Conservation (phyloP, 2,329 filamentous ascomycete genomes). For the Neofusicoccum umdonicola region DNA sequence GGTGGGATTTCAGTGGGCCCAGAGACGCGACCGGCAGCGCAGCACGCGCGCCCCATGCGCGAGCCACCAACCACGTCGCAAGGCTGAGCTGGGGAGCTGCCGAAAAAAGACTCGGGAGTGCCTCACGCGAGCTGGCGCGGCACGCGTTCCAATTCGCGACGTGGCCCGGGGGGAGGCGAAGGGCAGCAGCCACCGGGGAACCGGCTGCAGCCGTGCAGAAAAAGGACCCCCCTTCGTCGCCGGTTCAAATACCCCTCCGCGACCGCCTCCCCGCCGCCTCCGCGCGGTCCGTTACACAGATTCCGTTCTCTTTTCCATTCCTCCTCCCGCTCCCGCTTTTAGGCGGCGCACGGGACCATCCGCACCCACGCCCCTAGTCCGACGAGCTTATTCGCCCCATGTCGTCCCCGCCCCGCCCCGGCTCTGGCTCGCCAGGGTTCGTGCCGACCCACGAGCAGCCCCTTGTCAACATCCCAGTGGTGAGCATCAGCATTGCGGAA, state of each 20-base stretch:
- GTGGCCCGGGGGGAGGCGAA: neutral
- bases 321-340: neutral
- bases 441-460: neutral
- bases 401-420: slow-evolving; percentile 2
- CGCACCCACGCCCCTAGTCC: neutral
- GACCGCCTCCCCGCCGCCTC: neutral
- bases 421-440: neutral
- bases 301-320: too few relatives aligned
- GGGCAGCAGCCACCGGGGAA: neutral
- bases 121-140: neutral
- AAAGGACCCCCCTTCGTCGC: neutral
- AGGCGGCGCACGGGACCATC: neutral
- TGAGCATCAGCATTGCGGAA: neutral
- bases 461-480: slow-evolving; percentile 1
- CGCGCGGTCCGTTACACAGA: neutral
- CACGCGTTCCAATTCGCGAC: neutral
- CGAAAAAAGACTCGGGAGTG: neutral
- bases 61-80: neutral
- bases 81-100: neutral
- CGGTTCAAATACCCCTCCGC: neutral
- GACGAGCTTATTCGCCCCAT: neutral
- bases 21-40: neutral
- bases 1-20: neutral
- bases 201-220: neutral
- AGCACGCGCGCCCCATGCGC: neutral